phyloP scores from a whole-genome alignment of 768 basidiomycete species.

The Leccinum obscurum region DNA sequence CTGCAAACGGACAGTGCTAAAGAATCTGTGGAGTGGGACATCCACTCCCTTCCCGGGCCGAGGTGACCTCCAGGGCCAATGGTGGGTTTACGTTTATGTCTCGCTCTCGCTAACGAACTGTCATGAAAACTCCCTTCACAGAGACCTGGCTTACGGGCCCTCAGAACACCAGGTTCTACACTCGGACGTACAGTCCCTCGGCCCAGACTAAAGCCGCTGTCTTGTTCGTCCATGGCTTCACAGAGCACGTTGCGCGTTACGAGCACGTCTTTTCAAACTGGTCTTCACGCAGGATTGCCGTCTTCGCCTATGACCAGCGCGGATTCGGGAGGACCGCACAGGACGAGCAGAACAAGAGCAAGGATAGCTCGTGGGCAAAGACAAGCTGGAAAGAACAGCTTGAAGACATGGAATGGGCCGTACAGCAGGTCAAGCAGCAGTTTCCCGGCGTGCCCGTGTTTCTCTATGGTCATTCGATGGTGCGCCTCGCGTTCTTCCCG shows the following conservation, averaged over 20 bases:
- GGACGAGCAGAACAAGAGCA: slow-evolving; percentile 56
- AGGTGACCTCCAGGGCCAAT: too few species aligned
- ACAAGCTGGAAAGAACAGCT: slow-evolving; percentile 64
- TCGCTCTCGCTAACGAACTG: neutral
- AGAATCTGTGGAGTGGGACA: slow-evolving; percentile 4
- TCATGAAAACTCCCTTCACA: slow-evolving; percentile 29
- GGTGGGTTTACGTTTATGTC: neutral
- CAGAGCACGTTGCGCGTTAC: slow-evolving; percentile 72
- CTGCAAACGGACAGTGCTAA: neutral
- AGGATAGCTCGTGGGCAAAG: slow-evolving; percentile 58
- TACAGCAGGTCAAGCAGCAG: slow-evolving; percentile 47
- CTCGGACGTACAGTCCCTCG: slow-evolving; percentile 57
- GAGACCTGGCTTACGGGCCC: slow-evolving; percentile 64
- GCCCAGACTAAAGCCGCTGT: slow-evolving; percentile 50
- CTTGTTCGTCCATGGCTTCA: slow-evolving; percentile 78
- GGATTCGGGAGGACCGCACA: slow-evolving; percentile 76
- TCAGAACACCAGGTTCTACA: slow-evolving; percentile 62
- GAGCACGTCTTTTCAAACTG: slow-evolving; percentile 61
- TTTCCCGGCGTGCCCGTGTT: slow-evolving; percentile 54
- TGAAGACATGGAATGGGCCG: slow-evolving; percentile 68
- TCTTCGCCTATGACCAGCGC: slow-evolving; percentile 78
- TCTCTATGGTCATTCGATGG: slow-evolving; percentile 82
- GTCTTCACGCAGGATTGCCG: slow-evolving; percentile 52
- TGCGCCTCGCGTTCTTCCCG: slow-evolving; percentile 27
- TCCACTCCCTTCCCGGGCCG: too few species aligned